Conservation (phyloP, 78 protist genomes). For the Dictyostelium purpureum region DNA sequence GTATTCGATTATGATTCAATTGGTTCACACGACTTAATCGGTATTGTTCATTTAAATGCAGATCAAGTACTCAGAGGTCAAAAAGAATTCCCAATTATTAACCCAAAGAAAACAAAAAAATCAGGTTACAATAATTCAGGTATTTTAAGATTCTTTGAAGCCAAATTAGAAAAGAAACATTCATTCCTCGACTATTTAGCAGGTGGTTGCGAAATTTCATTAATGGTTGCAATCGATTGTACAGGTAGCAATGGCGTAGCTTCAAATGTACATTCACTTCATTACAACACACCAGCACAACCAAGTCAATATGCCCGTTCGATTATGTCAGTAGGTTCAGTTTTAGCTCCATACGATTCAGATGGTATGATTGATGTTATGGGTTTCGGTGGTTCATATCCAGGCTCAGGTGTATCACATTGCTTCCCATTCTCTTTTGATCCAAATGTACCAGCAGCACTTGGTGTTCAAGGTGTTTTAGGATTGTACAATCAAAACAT, state of each 20-base stretch:
- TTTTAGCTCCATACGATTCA: conserved; percentile 12
- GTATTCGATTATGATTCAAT: conserved; percentile 75
- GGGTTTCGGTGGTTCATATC: conserved; percentile 90
- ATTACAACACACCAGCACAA: conserved; percentile 34
- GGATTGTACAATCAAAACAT: conserved; percentile 34
- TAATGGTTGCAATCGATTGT: conserved; percentile 90
- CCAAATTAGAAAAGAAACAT: not conserved
- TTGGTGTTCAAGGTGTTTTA: conserved; percentile 42
- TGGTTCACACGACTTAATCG: conserved; percentile 82
- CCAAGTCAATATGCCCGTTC: conserved; percentile 17
- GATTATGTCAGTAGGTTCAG: not conserved
- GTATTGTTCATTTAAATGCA: conserved; percentile 11
- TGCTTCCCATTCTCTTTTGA: conserved; percentile 47
- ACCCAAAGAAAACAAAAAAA: conserved; percentile 59
- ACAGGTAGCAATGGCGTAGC: conserved; percentile 88
- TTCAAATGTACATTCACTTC: conserved; percentile 65
- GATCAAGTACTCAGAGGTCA: not conserved
- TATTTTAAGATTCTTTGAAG: conserved; percentile 1
- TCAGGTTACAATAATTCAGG: conserved; percentile 74
- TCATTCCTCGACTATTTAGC: conserved; percentile 80
- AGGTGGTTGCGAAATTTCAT: conserved; percentile 77
- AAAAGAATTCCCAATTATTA: conserved; percentile 11
- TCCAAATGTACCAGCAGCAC: not conserved
- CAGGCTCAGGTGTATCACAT: conserved; percentile 6
- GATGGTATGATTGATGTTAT: conserved; percentile 61